Conservation (phyloP, 192 early-diverging fungal genomes). For the Funneliformis mosseae region DNA sequence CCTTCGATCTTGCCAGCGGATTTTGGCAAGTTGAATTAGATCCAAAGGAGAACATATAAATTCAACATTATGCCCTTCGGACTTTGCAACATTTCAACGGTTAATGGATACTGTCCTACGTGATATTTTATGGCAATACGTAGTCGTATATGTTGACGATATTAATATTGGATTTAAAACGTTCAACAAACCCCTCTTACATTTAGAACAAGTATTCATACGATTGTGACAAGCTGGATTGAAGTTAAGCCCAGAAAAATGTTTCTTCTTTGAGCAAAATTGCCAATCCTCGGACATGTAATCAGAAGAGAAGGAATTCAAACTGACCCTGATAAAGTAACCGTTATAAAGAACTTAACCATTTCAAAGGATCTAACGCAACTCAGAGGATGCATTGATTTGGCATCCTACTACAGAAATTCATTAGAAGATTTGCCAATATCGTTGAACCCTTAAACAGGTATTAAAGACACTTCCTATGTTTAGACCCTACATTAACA, state of each 20-base stretch:
- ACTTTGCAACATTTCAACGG: too few species aligned
- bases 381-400: neutral
- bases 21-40: conserved; percentile 35
- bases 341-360: conserved; percentile 11
- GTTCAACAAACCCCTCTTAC: conserved; percentile 27
- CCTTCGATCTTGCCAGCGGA: conserved; percentile 33
- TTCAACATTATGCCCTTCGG: neutral
- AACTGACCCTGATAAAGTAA: conserved; percentile 11
- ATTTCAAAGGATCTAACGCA: conserved; percentile 18
- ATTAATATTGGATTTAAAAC: too few species aligned
- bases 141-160: too few species aligned
- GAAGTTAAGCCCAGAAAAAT: too few species aligned
- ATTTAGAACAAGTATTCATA: conserved; percentile 14
- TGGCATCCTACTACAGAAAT: neutral
- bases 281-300: conserved; percentile 24
- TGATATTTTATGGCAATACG: too few species aligned
- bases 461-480: neutral
- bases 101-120: too few species aligned
- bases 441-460: neutral
- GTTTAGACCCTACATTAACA: neutral
- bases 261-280: neutral
- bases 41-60: conserved; percentile 34
- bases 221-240: conserved; percentile 3
- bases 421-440: neutral
- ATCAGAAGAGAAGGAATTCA: neutral